Evolutionary conservation across 805 yeast species (phyloP).

Genomic region (Yamadazyma endophytica): DNA sequence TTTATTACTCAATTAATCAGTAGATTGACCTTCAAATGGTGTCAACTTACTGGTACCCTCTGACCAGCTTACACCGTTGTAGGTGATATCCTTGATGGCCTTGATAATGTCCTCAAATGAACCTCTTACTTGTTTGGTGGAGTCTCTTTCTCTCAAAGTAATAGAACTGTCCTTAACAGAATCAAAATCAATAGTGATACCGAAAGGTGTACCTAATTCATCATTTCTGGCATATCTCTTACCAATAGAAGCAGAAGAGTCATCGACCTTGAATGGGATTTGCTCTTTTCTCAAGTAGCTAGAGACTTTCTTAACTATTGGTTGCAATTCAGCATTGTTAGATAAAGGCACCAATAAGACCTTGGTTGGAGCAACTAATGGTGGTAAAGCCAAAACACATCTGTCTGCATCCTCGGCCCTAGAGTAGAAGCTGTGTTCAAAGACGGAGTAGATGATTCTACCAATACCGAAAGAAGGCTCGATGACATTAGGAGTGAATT

Average conservation of each 20-base stretch:
- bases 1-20: conserved; percentile 15
- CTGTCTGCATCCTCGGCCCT: conserved; percentile 89
- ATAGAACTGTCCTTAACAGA: conserved; percentile 82
- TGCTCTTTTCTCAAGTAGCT: conserved; percentile 69
- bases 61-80: conserved; percentile 73
- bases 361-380: conserved; percentile 96
- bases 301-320: conserved; percentile 68
- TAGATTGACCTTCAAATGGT: conserved; percentile 69
- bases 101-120: conserved; percentile 61
- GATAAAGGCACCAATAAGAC: conserved; percentile 93
- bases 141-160: conserved; percentile 95
- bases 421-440: conserved; percentile 94
- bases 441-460: conserved; percentile 86
- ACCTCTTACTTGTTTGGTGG: conserved; percentile 96
- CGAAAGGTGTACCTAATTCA: conserved; percentile 98
- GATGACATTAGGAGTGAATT: conserved; percentile 93
- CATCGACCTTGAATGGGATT: conserved; percentile 94
- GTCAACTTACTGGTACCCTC: conserved; percentile 74
- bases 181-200: conserved; percentile 95
- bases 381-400: conserved; percentile 83
- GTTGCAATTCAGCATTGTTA: conserved; percentile 72
- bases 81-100: conserved; percentile 74
- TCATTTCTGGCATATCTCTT: conserved; percentile 97
- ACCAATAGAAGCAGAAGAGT: conserved; percentile 96
- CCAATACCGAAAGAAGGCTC: conserved; percentile 99